These are phyloP conservation scores for Abelmoschus esculentus DNA, from an alignment of 345 rosid genomes.

Conservation along the genomic window DNA sequence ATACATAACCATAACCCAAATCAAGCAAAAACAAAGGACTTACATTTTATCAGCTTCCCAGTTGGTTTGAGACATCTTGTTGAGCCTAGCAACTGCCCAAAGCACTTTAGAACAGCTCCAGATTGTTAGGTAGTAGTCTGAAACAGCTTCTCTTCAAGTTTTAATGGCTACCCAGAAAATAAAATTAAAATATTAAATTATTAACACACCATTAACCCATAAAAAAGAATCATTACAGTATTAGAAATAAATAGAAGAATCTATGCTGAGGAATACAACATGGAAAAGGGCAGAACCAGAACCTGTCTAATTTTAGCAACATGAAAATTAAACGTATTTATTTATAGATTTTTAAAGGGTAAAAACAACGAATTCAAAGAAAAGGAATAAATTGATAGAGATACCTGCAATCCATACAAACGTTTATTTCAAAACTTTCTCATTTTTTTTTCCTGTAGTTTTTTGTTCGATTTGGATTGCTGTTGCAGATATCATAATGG, in stretches of 20 bases:
- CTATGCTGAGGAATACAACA: not conserved
- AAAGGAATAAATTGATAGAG: slow-evolving; percentile 1
- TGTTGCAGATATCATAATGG: slow-evolving; percentile 25
- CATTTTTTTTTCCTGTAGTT: slow-evolving; percentile 3
- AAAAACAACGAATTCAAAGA: too few relatives aligned
- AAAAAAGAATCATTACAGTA: not conserved
- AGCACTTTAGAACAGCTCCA: slow-evolving; percentile 32
- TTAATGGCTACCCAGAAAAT: slow-evolving; percentile 18
- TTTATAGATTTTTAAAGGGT: too few relatives aligned
- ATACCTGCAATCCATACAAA: slow-evolving; percentile 20
- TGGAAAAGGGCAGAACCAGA: slow-evolving; percentile 8
- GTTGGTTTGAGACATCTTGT: slow-evolving; percentile 81
- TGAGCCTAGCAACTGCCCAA: slow-evolving; percentile 4
- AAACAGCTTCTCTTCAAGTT: slow-evolving; percentile 23
- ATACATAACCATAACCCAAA: slow-evolving; percentile 24
- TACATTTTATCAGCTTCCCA: slow-evolving; percentile 99
- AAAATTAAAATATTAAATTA: slow-evolving; percentile 9
- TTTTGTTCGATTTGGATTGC: slow-evolving; percentile 24
- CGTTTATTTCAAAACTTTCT: slow-evolving; percentile 5
- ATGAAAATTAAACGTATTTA: not conserved
- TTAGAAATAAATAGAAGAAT: too few relatives aligned
- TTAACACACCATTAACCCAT: not conserved
- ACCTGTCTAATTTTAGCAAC: slow-evolving; percentile 27
- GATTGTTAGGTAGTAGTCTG: slow-evolving; percentile 28
- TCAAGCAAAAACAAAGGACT: slow-evolving; percentile 30